Percentiles rank a stretch among this genome's conserved stretches.
phyloP scores from a whole-genome alignment of 257 asterid species.

The Solanum verrucosum region DNA sequence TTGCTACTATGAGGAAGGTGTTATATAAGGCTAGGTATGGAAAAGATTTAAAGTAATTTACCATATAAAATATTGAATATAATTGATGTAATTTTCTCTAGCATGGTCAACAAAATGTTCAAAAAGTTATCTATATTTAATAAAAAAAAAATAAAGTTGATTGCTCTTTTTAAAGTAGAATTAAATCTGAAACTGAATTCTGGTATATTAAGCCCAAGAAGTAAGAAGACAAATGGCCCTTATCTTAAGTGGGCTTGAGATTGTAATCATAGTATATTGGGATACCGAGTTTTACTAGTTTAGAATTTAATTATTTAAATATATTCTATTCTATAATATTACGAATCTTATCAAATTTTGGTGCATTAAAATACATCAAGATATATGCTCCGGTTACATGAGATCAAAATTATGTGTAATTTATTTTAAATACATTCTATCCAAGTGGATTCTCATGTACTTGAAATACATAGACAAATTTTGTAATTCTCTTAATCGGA shows the following conservation, averaged over 20 bases:
- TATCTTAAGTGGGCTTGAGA: neutral
- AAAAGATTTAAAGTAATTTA: neutral
- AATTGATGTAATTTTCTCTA: neutral
- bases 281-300: no score
- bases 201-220: neutral
- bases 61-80: neutral
- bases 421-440: no score
- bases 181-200: neutral
- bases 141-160: neutral
- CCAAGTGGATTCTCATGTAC: accelerated
- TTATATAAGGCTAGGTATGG: neutral
- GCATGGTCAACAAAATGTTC: neutral
- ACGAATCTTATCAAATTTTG: no score
- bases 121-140: neutral
- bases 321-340: accelerated
- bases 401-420: no score
- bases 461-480: accelerated
- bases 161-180: neutral
- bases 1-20: neutral
- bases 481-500: neutral
- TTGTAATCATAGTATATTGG: neutral
- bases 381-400: neutral
- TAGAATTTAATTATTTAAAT: no score
- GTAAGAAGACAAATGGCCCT: neutral
- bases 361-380: neutral